Evolutionary conservation across 169 alveolate species (phyloP), one percentile per base, ranked within the genome.

Genomic region (Eimeria zaria): DNA sequence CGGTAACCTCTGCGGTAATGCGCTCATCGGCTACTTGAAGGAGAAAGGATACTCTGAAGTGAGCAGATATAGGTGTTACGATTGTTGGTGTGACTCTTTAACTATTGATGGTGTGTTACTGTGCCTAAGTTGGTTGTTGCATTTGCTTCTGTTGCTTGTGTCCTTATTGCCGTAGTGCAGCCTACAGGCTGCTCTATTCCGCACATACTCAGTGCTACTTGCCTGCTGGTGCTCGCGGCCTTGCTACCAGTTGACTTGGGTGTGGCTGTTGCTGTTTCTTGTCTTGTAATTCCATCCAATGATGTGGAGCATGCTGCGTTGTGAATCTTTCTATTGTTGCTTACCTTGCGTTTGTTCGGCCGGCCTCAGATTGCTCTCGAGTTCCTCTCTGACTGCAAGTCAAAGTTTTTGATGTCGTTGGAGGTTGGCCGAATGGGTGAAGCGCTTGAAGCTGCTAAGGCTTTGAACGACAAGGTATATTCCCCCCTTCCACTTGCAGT

Each of bases 31-130:
- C 48, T 98, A 98, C 91, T 95, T 98, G 67, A 98, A 98, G 96
- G 97, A 97, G 91, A 97, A 97, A 85, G 99, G 99, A 8, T 98
- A 97, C 92, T 97, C 99, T n/a, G 99, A 98, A 95, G 98, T 98
- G 58, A 91, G 93, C 58, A 24, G 96, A 30, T 20, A n/a, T 39
- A 7, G 71, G 33, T 60, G 39, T 58, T 53, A 58, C 30, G 58
- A 55, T 9, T 41, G 67, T 18, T 78, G 67, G 22, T 41, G 41
- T 46, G n/a, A 14, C 22, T 22, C 1, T 24, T 5, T 51, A 46
- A 67, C 18, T 46, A 22, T 8, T 46, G 33, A 41, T 46, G 88
- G 58, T 27, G 67, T 24, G 58, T 41, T 11, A 24, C 46, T 46
- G 62, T 44, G 36, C 36, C 51, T 74, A 33, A 1, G 46, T 39